phyloP scores from a whole-genome alignment of 1,284 basidiomycete genomes.

The Cutaneotrichosporon sp. region DNA sequence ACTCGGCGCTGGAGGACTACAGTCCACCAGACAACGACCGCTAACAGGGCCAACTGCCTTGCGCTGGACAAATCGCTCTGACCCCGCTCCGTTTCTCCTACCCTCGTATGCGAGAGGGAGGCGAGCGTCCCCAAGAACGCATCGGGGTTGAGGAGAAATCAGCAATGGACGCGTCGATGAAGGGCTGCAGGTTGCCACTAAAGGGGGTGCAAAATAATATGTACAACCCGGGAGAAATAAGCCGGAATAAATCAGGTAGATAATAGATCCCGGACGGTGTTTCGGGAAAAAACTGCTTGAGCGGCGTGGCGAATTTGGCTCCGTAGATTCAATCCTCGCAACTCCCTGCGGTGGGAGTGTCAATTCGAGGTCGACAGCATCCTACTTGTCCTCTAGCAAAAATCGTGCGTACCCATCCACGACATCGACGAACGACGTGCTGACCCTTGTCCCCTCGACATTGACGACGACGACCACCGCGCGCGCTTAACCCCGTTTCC shows the following conservation, averaged over 20 bases:
- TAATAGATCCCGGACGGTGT: not conserved
- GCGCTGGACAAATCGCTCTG: conserved; percentile 8
- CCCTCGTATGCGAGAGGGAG: conserved; percentile 11
- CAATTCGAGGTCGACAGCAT: not conserved
- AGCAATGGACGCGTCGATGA: too few relatives aligned
- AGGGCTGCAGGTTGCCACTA: too few relatives aligned
- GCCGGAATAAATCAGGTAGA: not conserved
- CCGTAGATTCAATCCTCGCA: not conserved
- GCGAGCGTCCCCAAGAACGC: conserved; percentile 19
- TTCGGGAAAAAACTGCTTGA: not conserved
- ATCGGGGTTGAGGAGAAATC: conserved; percentile 13
- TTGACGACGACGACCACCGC: not conserved
- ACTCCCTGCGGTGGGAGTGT: not conserved
- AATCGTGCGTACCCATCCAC: conserved; percentile 9
- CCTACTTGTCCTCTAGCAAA: conserved; percentile 10
- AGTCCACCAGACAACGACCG: not conserved
- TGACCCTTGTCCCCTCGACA: conserved; percentile 6
- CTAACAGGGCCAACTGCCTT: not conserved
- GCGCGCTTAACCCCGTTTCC: not conserved
- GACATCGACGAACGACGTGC: not conserved
- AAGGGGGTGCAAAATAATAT: too few relatives aligned
- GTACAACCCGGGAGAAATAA: too few relatives aligned
- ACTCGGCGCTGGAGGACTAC: not conserved
- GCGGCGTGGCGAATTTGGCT: not conserved
- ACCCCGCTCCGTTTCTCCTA: conserved; percentile 22